Evolutionary conservation across 2,329 filamentous ascomycete genomes (phyloP).

Genomic region (Alternaria burnsii): DNA sequence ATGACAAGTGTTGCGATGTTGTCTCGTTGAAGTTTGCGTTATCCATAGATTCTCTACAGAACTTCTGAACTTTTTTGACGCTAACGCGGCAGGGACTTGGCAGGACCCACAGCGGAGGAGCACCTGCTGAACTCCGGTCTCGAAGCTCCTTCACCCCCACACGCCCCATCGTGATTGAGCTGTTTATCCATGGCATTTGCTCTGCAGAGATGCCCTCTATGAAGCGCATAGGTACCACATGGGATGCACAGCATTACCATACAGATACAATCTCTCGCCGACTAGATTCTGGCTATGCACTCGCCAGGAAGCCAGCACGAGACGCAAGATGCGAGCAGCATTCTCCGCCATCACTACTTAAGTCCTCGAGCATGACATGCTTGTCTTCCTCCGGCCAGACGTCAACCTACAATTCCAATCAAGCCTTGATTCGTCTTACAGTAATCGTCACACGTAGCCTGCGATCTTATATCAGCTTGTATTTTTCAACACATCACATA

Average conservation of each 20-base stretch:
- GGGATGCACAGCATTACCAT: accelerated
- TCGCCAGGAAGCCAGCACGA: too few species aligned
- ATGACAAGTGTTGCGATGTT: background rate
- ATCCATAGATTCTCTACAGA: background rate
- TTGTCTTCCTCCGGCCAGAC: accelerated
- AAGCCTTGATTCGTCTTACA: constrained; percentile 26
- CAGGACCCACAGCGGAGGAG: constrained; percentile 23
- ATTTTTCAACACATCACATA: too few species aligned
- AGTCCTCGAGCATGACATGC: background rate
- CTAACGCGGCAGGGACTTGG: constrained; percentile 18
- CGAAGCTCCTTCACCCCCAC: background rate
- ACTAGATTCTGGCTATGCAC: background rate
- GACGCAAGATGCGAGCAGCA: background rate
- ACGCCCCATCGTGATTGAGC: background rate
- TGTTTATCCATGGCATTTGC: background rate
- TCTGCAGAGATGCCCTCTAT: background rate
- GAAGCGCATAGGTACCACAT: background rate
- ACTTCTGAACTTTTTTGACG: constrained; percentile 32
- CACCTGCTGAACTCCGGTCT: background rate
- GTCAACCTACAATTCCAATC: background rate
- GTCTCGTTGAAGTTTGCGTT: constrained; percentile 12
- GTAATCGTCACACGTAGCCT: constrained; percentile 22
- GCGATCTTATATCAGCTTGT: background rate
- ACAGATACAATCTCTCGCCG: too few species aligned
- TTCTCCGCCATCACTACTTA: background rate